These are phyloP conservation scores for Solanum ahanhuiri DNA, from an alignment of 257 asterid species.

Conservation along the genomic window DNA sequence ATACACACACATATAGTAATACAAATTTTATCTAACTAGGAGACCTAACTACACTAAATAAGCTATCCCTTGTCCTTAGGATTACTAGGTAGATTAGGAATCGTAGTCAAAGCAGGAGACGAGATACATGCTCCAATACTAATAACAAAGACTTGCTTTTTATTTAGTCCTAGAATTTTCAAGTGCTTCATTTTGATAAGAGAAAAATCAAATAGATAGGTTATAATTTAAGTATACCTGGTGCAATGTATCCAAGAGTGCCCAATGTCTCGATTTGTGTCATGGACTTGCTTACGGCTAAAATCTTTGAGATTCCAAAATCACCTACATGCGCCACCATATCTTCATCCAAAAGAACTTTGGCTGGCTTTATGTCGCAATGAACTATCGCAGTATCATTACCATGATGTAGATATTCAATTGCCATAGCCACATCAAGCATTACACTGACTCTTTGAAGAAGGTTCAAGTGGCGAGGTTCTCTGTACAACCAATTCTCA, in stretches of 20 bases:
- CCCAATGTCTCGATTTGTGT: constrained; percentile 12
- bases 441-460: constrained; percentile 10
- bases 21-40: too few relatives aligned
- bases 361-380: constrained; percentile 22
- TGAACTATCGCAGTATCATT: constrained; percentile 11
- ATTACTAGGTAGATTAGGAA: too few relatives aligned
- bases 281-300: not conserved
- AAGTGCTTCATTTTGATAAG: too few relatives aligned
- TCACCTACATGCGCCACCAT: not conserved
- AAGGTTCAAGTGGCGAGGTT: not conserved
- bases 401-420: constrained; percentile 27
- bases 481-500: constrained; percentile 13
- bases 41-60: too few relatives aligned
- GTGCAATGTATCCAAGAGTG: constrained; percentile 29
- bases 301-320: constrained; percentile 26
- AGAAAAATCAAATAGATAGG: not conserved
- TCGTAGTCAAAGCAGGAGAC: too few relatives aligned
- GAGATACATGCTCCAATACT: too few relatives aligned
- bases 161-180: too few relatives aligned
- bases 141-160: too few relatives aligned
- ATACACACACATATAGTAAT: too few relatives aligned
- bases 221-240: constrained; percentile 7
- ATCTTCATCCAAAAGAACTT: constrained; percentile 23
- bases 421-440: constrained; percentile 19
- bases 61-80: too few relatives aligned